A percentile compares a stretch with the other conserved stretches of the same genome.
phyloP scores from a whole-genome alignment of 1,284 basidiomycete species.

The Sanghuangporus baumii region DNA sequence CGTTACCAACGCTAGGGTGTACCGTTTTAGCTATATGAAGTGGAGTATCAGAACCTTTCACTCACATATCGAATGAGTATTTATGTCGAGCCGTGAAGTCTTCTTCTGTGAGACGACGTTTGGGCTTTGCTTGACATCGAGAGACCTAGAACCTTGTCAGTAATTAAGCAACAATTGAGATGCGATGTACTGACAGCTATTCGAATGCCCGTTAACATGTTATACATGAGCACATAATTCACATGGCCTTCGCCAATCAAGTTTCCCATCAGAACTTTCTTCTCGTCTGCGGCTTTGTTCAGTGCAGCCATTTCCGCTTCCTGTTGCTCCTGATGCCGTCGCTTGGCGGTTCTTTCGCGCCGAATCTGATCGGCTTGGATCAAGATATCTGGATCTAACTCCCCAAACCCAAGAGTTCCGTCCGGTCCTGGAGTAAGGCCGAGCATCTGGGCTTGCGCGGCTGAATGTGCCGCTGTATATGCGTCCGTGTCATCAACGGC shows the following conservation, averaged over 20 bases:
- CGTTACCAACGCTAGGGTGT: constrained; percentile 78
- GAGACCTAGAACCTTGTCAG: constrained; percentile 60
- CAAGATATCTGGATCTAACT: constrained; percentile 63
- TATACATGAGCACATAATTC: constrained; percentile 99
- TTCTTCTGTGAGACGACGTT: constrained; percentile 76
- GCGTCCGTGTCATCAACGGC: constrained; percentile 16
- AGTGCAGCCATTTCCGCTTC: constrained; percentile 39
- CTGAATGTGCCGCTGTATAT: constrained; percentile 11
- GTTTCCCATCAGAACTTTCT: constrained; percentile 83
- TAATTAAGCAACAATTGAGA: constrained; percentile 22
- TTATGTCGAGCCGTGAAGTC: constrained; percentile 93
- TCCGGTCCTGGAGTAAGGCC: constrained; percentile 10
- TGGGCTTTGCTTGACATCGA: constrained; percentile 92
- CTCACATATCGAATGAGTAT: constrained; percentile 95
- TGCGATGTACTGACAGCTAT: constrained; percentile 65
- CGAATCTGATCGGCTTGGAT: constrained; percentile 80
- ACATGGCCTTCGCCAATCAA: constrained; percentile 95
- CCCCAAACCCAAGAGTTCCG: constrained; percentile 23
- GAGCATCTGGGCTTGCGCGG: constrained; percentile 10
- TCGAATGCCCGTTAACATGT: constrained; percentile 98
- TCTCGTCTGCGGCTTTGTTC: constrained; percentile 38
- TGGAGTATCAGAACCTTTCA: constrained; percentile 17
- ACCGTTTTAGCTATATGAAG: constrained; percentile 10
- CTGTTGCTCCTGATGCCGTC: constrained; percentile 54
- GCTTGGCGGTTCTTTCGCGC: constrained; percentile 65